Evolutionary conservation across 495 filamentous ascomycete species (phyloP).

Genomic region (Aspergillus haitiensis): DNA sequence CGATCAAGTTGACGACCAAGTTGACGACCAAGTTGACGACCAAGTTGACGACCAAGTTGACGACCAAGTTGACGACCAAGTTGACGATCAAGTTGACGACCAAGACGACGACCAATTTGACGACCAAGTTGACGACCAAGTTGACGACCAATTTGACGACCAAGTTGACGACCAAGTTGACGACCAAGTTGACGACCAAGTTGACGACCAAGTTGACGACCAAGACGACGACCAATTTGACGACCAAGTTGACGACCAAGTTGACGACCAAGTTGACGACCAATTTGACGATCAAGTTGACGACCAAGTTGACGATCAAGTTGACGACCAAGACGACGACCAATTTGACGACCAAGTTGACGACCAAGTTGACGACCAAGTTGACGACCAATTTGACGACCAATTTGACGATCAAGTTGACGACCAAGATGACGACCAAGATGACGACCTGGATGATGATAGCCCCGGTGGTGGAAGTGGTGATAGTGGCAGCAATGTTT

Average conservation of each 20-base stretch:
- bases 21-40: too few species aligned
- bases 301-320: background rate
- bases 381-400: background rate
- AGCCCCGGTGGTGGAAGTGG: too few species aligned
- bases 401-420: background rate
- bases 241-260: background rate
- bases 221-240: too few species aligned
- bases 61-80: background rate
- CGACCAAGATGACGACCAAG: too few species aligned
- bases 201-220: background rate
- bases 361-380: background rate
- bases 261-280: background rate
- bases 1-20: too few species aligned
- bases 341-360: too few species aligned
- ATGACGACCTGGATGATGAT: too few species aligned
- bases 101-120: too few species aligned
- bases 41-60: background rate
- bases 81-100: background rate
- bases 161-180: background rate
- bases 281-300: too few species aligned
- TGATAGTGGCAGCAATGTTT: too few species aligned
- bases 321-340: too few species aligned
- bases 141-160: background rate
- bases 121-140: background rate
- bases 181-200: background rate